Conservation (phyloP, 2,329 filamentous ascomycete genomes). For the Rhynchosporium agropyri region DNA sequence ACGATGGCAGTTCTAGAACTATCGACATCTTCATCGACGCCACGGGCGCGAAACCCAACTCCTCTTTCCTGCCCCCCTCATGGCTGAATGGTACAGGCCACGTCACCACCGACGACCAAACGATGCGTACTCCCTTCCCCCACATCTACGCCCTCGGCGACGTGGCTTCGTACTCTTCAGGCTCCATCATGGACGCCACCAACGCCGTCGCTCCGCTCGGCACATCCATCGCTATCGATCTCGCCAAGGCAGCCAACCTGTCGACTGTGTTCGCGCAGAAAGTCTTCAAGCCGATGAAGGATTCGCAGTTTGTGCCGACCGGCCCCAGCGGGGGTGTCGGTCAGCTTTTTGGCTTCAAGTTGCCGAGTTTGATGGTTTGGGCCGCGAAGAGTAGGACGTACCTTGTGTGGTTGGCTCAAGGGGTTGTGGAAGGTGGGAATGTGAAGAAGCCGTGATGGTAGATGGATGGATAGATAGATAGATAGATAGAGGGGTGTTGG, state of each 20-base stretch:
- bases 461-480: too few relatives aligned
- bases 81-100: slow-evolving; percentile 51
- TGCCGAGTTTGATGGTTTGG: slow-evolving; percentile 45
- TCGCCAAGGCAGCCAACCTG: slow-evolving; percentile 35
- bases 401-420: slow-evolving; percentile 37
- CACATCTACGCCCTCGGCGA: slow-evolving; percentile 54
- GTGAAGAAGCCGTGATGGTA: slow-evolving; percentile 12
- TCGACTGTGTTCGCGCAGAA: slow-evolving; percentile 19
- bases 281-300: slow-evolving; percentile 41
- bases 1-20: slow-evolving; percentile 47
- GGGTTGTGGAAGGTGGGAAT: slow-evolving; percentile 28
- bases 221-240: slow-evolving; percentile 51
- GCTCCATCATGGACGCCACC: slow-evolving; percentile 47
- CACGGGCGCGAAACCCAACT: slow-evolving; percentile 48
- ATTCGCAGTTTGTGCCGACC: slow-evolving; percentile 46
- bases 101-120: slow-evolving; percentile 51
- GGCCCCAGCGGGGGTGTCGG: slow-evolving; percentile 46
- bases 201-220: slow-evolving; percentile 45
- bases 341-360: slow-evolving; percentile 42
- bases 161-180: slow-evolving; percentile 47
- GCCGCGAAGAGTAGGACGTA: slow-evolving; percentile 45
- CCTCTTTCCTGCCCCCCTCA: slow-evolving; percentile 48
- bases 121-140: slow-evolving; percentile 47
- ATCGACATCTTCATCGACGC: slow-evolving; percentile 53
- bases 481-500: too few relatives aligned